These are phyloP conservation scores for Phoenix roebelenii DNA, from an alignment of 176 grass and related monocot genomes.

Conservation along the genomic window DNA sequence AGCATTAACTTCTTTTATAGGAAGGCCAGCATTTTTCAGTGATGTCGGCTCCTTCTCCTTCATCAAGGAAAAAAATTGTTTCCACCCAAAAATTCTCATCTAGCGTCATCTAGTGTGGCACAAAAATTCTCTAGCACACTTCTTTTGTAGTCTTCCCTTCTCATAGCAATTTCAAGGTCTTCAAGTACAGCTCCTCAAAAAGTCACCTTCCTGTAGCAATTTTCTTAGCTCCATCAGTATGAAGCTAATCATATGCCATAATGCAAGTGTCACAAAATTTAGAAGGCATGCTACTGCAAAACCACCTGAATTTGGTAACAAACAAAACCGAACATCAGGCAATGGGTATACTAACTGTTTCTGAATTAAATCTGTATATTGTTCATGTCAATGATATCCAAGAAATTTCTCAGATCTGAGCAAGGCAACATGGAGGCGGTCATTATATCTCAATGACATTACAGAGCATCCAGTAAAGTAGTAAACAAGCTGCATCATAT, in stretches of 20 bases:
- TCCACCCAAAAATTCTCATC: conserved; percentile 36
- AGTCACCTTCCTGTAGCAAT: conserved; percentile 65
- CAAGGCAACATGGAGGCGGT: too few species aligned
- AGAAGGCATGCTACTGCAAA: too few species aligned
- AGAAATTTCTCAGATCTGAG: too few species aligned
- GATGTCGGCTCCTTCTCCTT: conserved; percentile 91
- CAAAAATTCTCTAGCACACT: conserved; percentile 70
- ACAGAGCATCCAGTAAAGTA: too few species aligned
- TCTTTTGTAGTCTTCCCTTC: conserved; percentile 6
- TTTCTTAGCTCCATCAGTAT: background rate
- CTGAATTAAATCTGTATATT: background rate
- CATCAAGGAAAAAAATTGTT: conserved; percentile 90
- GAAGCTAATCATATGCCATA: too few species aligned
- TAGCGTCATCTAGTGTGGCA: conserved; percentile 15
- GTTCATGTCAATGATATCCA: too few species aligned
- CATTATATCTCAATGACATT: too few species aligned
- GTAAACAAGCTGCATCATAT: too few species aligned
- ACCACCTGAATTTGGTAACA: too few species aligned
- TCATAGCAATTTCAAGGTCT: conserved; percentile 91
- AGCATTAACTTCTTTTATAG: conserved; percentile 82
- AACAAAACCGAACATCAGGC: too few species aligned
- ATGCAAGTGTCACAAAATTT: too few species aligned
- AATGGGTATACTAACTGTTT: background rate
- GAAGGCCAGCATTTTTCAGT: conserved; percentile 67
- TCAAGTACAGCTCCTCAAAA: conserved; percentile 88